A percentile compares a stretch with the other conserved stretches of the same genome.
These are phyloP conservation scores for Coniochaeta sp. DNA, from an alignment of 2,329 filamentous ascomycete species.

Conservation along the genomic window DNA sequence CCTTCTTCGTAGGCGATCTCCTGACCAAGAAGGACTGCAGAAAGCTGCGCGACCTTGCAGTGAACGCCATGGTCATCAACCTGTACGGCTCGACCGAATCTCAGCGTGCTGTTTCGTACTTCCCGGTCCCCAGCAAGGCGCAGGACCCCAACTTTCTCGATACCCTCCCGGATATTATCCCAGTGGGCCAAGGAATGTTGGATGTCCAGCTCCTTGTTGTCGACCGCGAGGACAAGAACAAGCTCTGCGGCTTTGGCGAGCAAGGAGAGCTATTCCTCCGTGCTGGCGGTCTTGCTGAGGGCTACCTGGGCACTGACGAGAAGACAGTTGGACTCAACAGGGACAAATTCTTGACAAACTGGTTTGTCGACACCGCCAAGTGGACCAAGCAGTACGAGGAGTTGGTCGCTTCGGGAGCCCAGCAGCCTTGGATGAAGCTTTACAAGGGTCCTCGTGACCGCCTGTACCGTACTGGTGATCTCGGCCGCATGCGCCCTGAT, in stretches of 20 bases:
- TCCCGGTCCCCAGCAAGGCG: slow-evolving; percentile 61
- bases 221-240: slow-evolving; percentile 56
- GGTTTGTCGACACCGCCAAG: slow-evolving; percentile 70
- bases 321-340: slow-evolving; percentile 37
- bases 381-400: slow-evolving; percentile 62
- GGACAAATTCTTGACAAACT: slow-evolving; percentile 72
- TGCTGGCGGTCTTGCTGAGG: slow-evolving; percentile 74
- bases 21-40: slow-evolving; percentile 78
- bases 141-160: slow-evolving; percentile 50
- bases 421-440: background rate
- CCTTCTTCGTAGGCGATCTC: slow-evolving; percentile 89
- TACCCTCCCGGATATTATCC: slow-evolving; percentile 58
- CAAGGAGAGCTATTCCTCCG: slow-evolving; percentile 79
- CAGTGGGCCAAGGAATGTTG: slow-evolving; percentile 79
- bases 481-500: slow-evolving; percentile 27
- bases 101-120: slow-evolving; percentile 75
- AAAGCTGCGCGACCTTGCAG: slow-evolving; percentile 66
- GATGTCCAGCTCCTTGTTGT: slow-evolving; percentile 86
- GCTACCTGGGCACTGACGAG: slow-evolving; percentile 38
- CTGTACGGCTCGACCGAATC: slow-evolving; percentile 90
- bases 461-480: slow-evolving; percentile 37
- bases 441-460: slow-evolving; percentile 74
- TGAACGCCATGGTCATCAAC: slow-evolving; percentile 71
- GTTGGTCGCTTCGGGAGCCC: slow-evolving; percentile 18
- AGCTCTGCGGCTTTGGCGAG: slow-evolving; percentile 72